Evolutionary conservation across 75 land plant genomes (phyloP), one percentile per base, ranked within the genome.

Genomic region (Gnetum montanum): DNA sequence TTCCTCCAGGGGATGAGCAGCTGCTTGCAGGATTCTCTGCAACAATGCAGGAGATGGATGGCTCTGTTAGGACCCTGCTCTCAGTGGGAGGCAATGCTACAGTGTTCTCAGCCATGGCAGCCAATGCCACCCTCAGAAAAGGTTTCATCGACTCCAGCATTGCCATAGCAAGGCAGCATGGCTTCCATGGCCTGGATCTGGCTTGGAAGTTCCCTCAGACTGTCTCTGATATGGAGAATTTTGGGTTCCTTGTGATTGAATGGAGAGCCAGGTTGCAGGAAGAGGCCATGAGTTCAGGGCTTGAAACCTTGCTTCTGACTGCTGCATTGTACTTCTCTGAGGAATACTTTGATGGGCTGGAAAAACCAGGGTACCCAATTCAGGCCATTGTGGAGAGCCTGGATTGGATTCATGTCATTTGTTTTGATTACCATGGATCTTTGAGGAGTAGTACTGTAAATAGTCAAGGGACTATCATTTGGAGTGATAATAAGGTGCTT

Each of bases 151-250:
- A 62, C 30, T 60, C 70, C 49, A 43, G 57, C 12, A 59, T 73
- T 11, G 51, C 60, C 1, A 44, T 77, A 20, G 78, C 78, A 41
- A 46, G 54, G 38, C 28, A 36, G 8, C 18, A 72, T 47, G 47
- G 55, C 0, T 76, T 76, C 31, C 71, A 76, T 36, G 80, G 79
- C 18, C 44, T 77, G 31, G 78, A 77, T 30, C 54, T 77, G 22
- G 66, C 54, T 20, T 77, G 72, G 72, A 67, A 68, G 19, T 73
- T 67, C 54, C 80, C 80, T 25, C 4, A 43, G 8, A 51, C 46
- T 12, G 8, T 54, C 4, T 6, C n/a, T 3, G 76, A 76, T 50
- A 77, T 77, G 76, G 50, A 31, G 35, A 63, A 71, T 27, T 31
- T 67, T 22, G 83, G 62, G 2, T 3, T 12, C 8, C 36, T 80